Conservation (phyloP, 257 asterid species). For the Lantana camara region DNA sequence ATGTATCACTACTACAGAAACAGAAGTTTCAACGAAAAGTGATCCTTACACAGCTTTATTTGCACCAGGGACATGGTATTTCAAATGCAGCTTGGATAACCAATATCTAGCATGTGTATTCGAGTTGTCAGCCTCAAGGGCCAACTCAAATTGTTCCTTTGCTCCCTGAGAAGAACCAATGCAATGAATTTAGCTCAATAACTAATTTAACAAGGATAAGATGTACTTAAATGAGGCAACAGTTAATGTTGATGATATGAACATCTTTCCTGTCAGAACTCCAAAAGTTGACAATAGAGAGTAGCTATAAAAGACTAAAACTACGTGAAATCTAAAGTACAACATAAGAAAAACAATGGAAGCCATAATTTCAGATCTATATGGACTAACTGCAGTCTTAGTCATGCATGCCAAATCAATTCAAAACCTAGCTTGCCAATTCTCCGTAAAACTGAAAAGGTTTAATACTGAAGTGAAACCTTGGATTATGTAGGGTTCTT, state of each 20-base stretch:
- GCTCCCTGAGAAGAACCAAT: constrained; percentile 62
- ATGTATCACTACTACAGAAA: constrained; percentile 13
- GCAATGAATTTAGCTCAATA: constrained; percentile 13
- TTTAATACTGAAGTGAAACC: background rate
- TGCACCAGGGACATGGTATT: constrained; percentile 93
- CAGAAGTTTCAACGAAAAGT: constrained; percentile 17
- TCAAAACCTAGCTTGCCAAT: background rate
- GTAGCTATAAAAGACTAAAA: background rate
- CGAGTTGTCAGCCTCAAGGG: constrained; percentile 91
- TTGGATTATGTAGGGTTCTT: background rate
- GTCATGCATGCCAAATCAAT: background rate
- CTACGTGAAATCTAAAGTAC: background rate
- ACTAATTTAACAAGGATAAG: constrained; percentile 2
- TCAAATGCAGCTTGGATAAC: constrained; percentile 83
- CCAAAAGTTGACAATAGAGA: background rate
- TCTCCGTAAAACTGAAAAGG: background rate
- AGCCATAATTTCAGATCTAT: background rate
- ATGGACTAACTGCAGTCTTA: background rate
- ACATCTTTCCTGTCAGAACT: constrained; percentile 4
- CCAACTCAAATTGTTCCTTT: constrained; percentile 88
- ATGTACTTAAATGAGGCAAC: constrained; percentile 8
- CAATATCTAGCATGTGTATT: constrained; percentile 92
- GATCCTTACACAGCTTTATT: constrained; percentile 73
- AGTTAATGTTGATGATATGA: background rate
- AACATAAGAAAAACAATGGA: constrained; percentile 13